These are phyloP conservation scores for Agroathelia rolfsii DNA, from an alignment of 1,284 basidiomycete species.

Conservation along the genomic window DNA sequence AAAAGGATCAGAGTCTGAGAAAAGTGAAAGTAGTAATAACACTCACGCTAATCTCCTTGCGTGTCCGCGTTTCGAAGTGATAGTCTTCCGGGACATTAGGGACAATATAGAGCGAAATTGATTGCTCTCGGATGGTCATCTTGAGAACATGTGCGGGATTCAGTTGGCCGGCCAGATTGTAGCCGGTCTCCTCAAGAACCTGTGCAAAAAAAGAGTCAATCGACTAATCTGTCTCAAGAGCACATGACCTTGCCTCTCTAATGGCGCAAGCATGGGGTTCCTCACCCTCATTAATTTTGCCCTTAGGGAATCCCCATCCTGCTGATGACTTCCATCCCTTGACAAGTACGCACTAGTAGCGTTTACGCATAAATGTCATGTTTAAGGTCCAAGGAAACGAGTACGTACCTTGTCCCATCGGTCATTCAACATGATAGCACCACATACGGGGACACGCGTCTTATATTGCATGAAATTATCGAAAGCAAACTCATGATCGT, in stretches of 20 bases:
- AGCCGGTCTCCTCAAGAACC: constrained; percentile 94
- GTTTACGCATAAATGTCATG: constrained; percentile 9
- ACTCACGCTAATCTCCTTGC: constrained; percentile 97
- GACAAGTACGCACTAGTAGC: constrained; percentile 74
- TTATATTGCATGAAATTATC: constrained; percentile 91
- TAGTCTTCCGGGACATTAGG: constrained; percentile 86
- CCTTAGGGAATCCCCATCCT: constrained; percentile 97
- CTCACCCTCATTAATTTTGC: constrained; percentile 96
- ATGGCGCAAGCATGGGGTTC: constrained; percentile 76
- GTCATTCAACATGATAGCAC: constrained; percentile 90
- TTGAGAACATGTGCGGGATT: constrained; percentile 70
- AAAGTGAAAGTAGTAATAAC: constrained; percentile 2
- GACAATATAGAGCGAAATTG: constrained; percentile 88
- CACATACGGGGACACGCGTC: constrained; percentile 96
- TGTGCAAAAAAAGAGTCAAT: constrained; percentile 20
- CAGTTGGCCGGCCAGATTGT: constrained; percentile 69
- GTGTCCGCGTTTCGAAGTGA: constrained; percentile 85
- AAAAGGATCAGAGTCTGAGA: constrained; percentile 4
- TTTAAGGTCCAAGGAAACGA: constrained; percentile 6
- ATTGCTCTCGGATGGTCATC: constrained; percentile 82
- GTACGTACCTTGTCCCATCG: constrained; percentile 80
- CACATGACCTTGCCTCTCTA: constrained; percentile 60
- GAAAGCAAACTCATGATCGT: constrained; percentile 75
- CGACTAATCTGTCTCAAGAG: constrained; percentile 4
- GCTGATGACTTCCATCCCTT: constrained; percentile 97